Evolutionary conservation across 164 flowering plant genomes (phyloP).

Genomic region (Macadamia integrifolia): DNA sequence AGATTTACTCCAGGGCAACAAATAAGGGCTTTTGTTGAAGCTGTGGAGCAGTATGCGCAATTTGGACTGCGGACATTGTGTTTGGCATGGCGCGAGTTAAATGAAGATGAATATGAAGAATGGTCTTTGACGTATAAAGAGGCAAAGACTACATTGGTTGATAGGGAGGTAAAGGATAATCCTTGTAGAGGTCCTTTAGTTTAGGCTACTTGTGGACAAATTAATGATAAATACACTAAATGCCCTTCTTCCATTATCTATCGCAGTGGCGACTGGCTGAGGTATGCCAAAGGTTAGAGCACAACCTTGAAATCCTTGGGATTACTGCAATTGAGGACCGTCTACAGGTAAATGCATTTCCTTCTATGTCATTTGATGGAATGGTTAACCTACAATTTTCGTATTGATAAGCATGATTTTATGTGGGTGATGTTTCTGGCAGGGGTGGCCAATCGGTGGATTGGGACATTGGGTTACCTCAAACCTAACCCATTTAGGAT

Average conservation of each 20-base stretch:
- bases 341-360: constrained; percentile 54
- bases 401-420: background rate
- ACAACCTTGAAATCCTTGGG: constrained; percentile 81
- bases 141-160: constrained; percentile 86
- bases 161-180: constrained; percentile 76
- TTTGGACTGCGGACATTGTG: constrained; percentile 88
- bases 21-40: constrained; percentile 62
- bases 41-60: constrained; percentile 93
- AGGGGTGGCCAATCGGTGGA: too few species aligned
- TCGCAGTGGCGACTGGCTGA: constrained; percentile 92
- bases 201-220: background rate
- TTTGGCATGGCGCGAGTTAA: constrained; percentile 91
- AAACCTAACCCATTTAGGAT: too few species aligned
- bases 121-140: constrained; percentile 91
- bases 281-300: constrained; percentile 91
- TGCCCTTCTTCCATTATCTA: constrained; percentile 4
- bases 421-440: background rate
- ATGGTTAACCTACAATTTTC: background rate
- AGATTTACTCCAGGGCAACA: constrained; percentile 60
- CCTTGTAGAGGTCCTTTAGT: background rate
- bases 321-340: constrained; percentile 98
- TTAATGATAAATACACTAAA: background rate
- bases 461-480: too few species aligned
- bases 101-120: constrained; percentile 78
- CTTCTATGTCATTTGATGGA: background rate